These are phyloP conservation scores for Camillea tinctor DNA, from an alignment of 2,329 filamentous ascomycete genomes.

Conservation along the genomic window DNA sequence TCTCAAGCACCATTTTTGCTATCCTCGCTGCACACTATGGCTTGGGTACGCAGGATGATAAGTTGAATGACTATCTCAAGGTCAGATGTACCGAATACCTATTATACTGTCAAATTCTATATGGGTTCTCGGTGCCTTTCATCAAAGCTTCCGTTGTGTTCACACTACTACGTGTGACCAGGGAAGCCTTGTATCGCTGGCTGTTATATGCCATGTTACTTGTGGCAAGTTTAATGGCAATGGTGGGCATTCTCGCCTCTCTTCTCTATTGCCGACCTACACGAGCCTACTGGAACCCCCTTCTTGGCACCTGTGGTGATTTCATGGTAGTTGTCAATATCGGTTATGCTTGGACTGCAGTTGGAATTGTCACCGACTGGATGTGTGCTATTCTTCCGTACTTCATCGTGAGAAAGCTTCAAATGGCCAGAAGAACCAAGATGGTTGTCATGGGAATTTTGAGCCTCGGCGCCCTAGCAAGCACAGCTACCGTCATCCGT, in stretches of 20 bases:
- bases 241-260: conserved; percentile 15
- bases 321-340: conserved; percentile 11
- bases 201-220: conserved; percentile 10
- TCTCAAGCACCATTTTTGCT: not conserved
- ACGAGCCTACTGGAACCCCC: conserved; percentile 16
- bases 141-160: conserved; percentile 18
- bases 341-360: conserved; percentile 3
- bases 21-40: not conserved
- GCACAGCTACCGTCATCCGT: not conserved
- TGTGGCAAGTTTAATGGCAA: conserved; percentile 10
- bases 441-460: not conserved
- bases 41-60: not conserved
- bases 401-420: not conserved
- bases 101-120: conserved; percentile 15
- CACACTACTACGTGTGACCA: conserved; percentile 16
- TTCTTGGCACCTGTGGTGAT: conserved; percentile 14
- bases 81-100: not conserved
- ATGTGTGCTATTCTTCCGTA: not conserved
- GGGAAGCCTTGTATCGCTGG: conserved; percentile 2
- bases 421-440: not conserved
- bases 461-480: not conserved
- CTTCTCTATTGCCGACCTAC: conserved; percentile 19
- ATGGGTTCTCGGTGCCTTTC: conserved; percentile 16
- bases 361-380: conserved; percentile 2
- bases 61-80: not conserved